Percentiles rank a stretch among this genome's conserved stretches.
These are phyloP conservation scores for Saccharomyces pastorianus DNA, from an alignment of 1,139 yeast genomes.

Conservation along the genomic window DNA sequence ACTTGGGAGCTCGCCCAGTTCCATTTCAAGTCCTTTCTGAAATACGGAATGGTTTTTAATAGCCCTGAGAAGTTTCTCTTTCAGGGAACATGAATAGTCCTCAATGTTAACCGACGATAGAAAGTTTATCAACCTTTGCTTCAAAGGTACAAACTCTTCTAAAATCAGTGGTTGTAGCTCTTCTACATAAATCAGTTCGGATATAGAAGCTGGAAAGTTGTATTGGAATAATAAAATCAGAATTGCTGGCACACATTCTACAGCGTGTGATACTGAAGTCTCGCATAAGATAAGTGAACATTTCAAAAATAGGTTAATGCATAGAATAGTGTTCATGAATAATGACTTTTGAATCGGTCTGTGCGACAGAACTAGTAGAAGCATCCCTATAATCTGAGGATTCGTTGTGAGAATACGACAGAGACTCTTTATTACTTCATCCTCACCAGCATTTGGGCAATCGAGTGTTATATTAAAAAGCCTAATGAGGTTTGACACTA, in stretches of 20 bases:
- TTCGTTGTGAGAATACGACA: not conserved
- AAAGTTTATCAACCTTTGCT: constrained; percentile 11
- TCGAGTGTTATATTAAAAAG: not conserved
- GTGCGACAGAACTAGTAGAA: not conserved
- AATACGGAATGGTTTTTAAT: constrained; percentile 10
- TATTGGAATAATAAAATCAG: constrained; percentile 10
- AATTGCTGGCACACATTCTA: constrained; percentile 9
- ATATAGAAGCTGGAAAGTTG: constrained; percentile 13
- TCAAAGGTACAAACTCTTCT: constrained; percentile 12
- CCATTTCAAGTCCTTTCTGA: constrained; percentile 4
- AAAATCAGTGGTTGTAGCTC: constrained; percentile 12
- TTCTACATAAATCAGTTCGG: constrained; percentile 10
- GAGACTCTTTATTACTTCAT: not conserved
- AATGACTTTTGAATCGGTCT: constrained; percentile 4
- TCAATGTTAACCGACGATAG: constrained; percentile 9
- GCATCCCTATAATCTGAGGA: not conserved
- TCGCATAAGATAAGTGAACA: constrained; percentile 8
- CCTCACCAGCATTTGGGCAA: constrained; percentile 2
- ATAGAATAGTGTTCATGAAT: constrained; percentile 9
- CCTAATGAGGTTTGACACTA: not conserved
- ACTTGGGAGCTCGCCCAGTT: not conserved
- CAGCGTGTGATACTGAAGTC: constrained; percentile 10
- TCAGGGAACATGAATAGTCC: constrained; percentile 12
- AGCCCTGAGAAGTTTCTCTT: constrained; percentile 8
- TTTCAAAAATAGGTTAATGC: constrained; percentile 9